Conservation (phyloP, 1,284 basidiomycete species). For the Trichosporon sp. region DNA sequence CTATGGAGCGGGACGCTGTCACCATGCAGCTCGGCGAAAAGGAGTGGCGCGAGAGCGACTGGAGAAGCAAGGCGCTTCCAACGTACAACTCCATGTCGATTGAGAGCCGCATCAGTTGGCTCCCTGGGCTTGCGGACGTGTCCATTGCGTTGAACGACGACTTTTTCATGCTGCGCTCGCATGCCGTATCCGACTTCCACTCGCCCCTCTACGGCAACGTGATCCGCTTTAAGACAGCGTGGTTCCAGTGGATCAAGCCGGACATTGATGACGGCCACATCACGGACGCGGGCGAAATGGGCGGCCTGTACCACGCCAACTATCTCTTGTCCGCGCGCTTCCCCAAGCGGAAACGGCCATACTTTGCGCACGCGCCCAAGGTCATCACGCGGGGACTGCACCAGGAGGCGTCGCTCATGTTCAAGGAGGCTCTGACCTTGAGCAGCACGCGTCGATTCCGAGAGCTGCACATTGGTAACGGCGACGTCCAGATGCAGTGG, state of each 20-base stretch:
- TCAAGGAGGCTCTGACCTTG: constrained; percentile 41
- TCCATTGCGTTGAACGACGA: constrained; percentile 52
- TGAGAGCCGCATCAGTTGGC: constrained; percentile 50
- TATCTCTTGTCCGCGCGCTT: constrained; percentile 49
- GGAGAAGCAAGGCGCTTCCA: constrained; percentile 47
- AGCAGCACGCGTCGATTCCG: constrained; percentile 48
- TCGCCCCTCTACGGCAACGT: constrained; percentile 52
- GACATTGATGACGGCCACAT: constrained; percentile 40
- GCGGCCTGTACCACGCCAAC: constrained; percentile 53
- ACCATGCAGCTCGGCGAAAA: constrained; percentile 36
- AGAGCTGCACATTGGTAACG: constrained; percentile 44
- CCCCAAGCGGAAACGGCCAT: constrained; percentile 48
- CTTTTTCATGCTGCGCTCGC: constrained; percentile 37
- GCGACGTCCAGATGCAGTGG: constrained; percentile 54
- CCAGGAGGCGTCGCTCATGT: constrained; percentile 54
- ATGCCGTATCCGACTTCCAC: constrained; percentile 46
- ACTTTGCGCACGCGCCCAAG: constrained; percentile 53
- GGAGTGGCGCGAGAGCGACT: constrained; percentile 43
- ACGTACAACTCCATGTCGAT: constrained; percentile 56
- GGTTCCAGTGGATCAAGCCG: constrained; percentile 46
- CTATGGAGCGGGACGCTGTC: constrained; percentile 26
- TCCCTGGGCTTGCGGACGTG: constrained; percentile 50
- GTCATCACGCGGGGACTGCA: constrained; percentile 50
- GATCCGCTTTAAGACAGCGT: constrained; percentile 50
- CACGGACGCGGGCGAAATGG: constrained; percentile 48